Conservation (phyloP, 345 rosid species). For the Arabidopsis suecica region DNA sequence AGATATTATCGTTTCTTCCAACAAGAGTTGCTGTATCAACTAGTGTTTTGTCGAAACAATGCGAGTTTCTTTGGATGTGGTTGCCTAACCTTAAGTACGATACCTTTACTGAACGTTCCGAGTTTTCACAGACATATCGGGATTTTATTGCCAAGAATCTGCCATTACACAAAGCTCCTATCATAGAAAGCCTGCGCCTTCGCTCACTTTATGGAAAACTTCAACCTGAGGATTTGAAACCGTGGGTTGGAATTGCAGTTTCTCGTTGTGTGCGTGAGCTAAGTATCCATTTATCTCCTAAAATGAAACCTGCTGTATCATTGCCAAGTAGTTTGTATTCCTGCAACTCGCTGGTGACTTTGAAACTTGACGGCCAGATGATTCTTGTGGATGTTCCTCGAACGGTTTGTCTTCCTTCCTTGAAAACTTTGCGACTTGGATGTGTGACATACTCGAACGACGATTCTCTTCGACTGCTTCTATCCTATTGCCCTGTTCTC, state of each 20-base stretch:
- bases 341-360: not conserved
- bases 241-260: not conserved
- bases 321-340: not conserved
- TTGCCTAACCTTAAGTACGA: not conserved
- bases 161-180: not conserved
- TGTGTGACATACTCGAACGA: not conserved
- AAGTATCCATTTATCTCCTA: not conserved
- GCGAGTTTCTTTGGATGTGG: constrained; percentile 14
- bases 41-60: not conserved
- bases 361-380: not conserved
- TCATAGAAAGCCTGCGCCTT: not conserved
- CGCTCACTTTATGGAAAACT: rapidly evolving
- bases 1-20: not conserved
- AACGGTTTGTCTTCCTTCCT: not conserved
- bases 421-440: not conserved
- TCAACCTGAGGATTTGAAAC: not conserved
- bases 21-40: not conserved
- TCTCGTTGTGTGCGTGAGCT: not conserved
- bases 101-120: not conserved
- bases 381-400: not conserved
- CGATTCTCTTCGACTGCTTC: not conserved
- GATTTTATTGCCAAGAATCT: not conserved
- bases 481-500: not conserved
- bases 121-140: not conserved
- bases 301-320: not conserved